phyloP scores from a whole-genome alignment of 2,329 filamentous ascomycete species.

The Curvularia hawaiiensis region DNA sequence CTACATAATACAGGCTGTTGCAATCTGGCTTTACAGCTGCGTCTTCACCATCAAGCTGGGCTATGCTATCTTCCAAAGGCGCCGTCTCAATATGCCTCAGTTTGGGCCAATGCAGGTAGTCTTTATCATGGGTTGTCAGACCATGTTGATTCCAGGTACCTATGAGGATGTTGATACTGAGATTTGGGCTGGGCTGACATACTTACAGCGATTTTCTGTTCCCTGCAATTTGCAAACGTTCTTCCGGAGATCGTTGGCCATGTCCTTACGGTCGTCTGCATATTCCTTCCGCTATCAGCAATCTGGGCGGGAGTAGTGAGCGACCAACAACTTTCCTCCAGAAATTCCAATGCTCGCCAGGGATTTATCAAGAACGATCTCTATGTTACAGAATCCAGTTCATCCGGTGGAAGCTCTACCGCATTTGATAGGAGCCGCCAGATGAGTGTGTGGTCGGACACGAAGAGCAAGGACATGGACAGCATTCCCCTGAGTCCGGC shows the following conservation, averaged over 20 bases:
- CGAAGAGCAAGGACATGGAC: constrained; percentile 25
- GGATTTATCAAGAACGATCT: constrained; percentile 34
- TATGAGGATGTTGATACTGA: not conserved
- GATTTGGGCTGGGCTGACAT: constrained; percentile 23
- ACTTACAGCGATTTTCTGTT: constrained; percentile 62
- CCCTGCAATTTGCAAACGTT: constrained; percentile 58
- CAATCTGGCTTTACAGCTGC: constrained; percentile 66
- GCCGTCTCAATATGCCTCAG: constrained; percentile 61
- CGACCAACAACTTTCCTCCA: constrained; percentile 25
- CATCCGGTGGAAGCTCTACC: constrained; percentile 16
- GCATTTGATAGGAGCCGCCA: constrained; percentile 26
- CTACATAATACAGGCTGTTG: constrained; percentile 59
- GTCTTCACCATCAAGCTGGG: constrained; percentile 67
- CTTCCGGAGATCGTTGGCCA: constrained; percentile 61
- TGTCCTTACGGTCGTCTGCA: constrained; percentile 62
- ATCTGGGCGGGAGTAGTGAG: constrained; percentile 62
- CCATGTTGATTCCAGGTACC: constrained; percentile 66
- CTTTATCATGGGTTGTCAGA: constrained; percentile 71
- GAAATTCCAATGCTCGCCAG: constrained; percentile 35
- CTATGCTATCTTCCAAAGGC: constrained; percentile 61
- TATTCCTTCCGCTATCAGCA: constrained; percentile 69
- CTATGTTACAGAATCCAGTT: constrained; percentile 18
- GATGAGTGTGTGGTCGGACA: constrained; percentile 23
- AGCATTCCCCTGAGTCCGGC: constrained; percentile 11
- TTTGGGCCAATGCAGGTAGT: constrained; percentile 71